phyloP scores from a whole-genome alignment of 345 rosid genomes.

The Pugionium dolabratum region DNA sequence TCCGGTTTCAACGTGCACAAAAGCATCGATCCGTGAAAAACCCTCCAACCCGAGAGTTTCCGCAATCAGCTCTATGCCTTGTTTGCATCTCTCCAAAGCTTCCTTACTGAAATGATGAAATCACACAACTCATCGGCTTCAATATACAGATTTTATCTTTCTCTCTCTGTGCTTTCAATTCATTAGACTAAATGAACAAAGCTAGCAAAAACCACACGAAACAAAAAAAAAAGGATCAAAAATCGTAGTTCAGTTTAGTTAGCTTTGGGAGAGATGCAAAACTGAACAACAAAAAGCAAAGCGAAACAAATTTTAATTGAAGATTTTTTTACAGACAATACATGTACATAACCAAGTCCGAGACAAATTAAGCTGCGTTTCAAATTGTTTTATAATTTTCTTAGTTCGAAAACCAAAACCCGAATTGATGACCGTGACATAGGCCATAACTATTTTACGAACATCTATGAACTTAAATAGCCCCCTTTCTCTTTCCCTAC shows the following conservation, averaged over 20 bases:
- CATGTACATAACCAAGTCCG: background rate
- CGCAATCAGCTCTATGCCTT: slow-evolving; percentile 71
- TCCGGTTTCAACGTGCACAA: slow-evolving; percentile 82
- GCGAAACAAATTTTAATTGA: too few relatives aligned
- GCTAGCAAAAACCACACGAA: background rate
- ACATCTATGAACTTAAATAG: background rate
- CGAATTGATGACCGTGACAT: slow-evolving; percentile 4
- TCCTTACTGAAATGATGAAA: slow-evolving; percentile 58
- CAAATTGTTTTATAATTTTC: too few relatives aligned
- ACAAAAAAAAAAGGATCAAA: background rate
- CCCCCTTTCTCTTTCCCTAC: background rate
- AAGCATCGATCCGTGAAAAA: slow-evolving; percentile 90
- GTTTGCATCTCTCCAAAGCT: slow-evolving; percentile 69
- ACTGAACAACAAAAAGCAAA: too few relatives aligned
- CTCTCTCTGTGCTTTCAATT: background rate
- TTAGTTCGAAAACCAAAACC: background rate
- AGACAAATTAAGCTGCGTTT: background rate
- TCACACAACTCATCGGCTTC: slow-evolving; percentile 26
- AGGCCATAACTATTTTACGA: background rate
- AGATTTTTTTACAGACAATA: too few relatives aligned
- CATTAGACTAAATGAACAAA: slow-evolving; percentile 1
- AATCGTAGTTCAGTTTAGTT: background rate
- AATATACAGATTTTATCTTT: background rate
- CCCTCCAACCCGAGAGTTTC: slow-evolving; percentile 77
- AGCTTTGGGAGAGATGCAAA: background rate